These are phyloP conservation scores for Venturia oleaginea DNA, from an alignment of 2,329 filamentous ascomycete species.

Conservation along the genomic window DNA sequence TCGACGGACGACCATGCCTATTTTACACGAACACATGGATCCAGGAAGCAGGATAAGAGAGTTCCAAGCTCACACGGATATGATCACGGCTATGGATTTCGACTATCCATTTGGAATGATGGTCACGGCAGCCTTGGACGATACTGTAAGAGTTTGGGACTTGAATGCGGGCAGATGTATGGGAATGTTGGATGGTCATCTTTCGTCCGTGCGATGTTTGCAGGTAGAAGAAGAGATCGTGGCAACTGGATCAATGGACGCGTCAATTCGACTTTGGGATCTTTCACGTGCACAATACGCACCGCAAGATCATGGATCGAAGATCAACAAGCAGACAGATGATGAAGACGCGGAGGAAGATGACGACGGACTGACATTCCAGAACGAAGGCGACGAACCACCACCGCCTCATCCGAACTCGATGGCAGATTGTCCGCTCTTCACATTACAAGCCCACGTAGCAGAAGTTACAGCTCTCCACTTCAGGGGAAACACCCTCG, in stretches of 20 bases:
- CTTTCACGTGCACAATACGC: slow-evolving; percentile 80
- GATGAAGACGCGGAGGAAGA: slow-evolving; percentile 33
- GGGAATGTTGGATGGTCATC: slow-evolving; percentile 83
- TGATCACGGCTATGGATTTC: slow-evolving; percentile 85
- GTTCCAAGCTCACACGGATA: slow-evolving; percentile 78
- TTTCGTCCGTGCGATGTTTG: slow-evolving; percentile 82
- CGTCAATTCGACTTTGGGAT: slow-evolving; percentile 92
- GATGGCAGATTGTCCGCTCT: slow-evolving; percentile 84
- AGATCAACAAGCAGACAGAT: slow-evolving; percentile 37
- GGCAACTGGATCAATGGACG: slow-evolving; percentile 89
- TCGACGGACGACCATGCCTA: slow-evolving; percentile 78
- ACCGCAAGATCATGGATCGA: slow-evolving; percentile 51
- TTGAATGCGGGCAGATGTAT: slow-evolving; percentile 88
- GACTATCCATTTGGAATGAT: slow-evolving; percentile 95
- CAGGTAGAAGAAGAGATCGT: slow-evolving; percentile 95
- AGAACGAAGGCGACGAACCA: slow-evolving; percentile 54
- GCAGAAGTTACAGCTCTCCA: slow-evolving; percentile 91
- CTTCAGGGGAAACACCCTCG: slow-evolving; percentile 79
- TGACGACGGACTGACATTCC: slow-evolving; percentile 58
- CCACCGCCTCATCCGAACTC: slow-evolving; percentile 60
- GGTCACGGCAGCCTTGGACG: slow-evolving; percentile 85
- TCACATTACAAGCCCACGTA: slow-evolving; percentile 79
- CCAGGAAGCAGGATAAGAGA: slow-evolving; percentile 82
- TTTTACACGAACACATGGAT: slow-evolving; percentile 90
- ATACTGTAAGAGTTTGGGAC: slow-evolving; percentile 94